phyloP scores from a whole-genome alignment of 2,329 filamentous ascomycete species.

The Pseudogymnoascus sp. region DNA sequence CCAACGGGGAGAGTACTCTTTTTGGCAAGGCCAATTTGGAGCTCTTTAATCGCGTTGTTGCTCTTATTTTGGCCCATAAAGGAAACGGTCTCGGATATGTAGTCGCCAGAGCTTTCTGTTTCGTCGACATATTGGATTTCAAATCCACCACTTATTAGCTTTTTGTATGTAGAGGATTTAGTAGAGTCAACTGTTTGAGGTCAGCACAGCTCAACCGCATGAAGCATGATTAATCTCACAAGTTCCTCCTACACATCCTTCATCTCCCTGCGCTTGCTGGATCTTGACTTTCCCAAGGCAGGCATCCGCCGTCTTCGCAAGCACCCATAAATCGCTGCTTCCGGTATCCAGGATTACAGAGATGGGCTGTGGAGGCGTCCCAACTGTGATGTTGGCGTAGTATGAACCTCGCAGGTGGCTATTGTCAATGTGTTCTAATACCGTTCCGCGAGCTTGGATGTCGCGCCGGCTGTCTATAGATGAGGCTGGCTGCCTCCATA shows the following conservation, averaged over 20 bases:
- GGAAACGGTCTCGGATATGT: conserved; percentile 31
- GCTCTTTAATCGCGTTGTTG: conserved; percentile 26
- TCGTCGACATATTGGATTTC: conserved; percentile 35
- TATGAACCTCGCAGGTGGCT: conserved; percentile 49
- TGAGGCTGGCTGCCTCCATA: not conserved
- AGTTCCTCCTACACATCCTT: conserved; percentile 33
- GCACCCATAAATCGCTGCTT: conserved; percentile 52
- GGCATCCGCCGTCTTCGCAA: not conserved
- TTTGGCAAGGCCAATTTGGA: conserved; percentile 33
- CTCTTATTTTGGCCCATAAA: conserved; percentile 24
- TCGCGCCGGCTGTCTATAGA: not conserved
- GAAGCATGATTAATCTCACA: conserved; percentile 31
- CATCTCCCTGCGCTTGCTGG: conserved; percentile 24
- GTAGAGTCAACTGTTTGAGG: not conserved
- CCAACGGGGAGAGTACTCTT: conserved; percentile 24
- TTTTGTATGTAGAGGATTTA: conserved; percentile 35
- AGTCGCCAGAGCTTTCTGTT: conserved; percentile 31
- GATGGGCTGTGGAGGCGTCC: conserved; percentile 47
- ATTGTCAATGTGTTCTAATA: conserved; percentile 29
- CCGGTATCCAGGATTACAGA: conserved; percentile 52
- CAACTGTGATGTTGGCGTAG: conserved; percentile 46
- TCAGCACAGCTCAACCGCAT: not conserved
- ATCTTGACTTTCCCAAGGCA: conserved; percentile 25
- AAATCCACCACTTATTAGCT: conserved; percentile 37
- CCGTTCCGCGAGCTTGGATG: not conserved